Evolutionary conservation across 768 basidiomycete genomes (phyloP).

Genomic region (Coprinellus micaceus): DNA sequence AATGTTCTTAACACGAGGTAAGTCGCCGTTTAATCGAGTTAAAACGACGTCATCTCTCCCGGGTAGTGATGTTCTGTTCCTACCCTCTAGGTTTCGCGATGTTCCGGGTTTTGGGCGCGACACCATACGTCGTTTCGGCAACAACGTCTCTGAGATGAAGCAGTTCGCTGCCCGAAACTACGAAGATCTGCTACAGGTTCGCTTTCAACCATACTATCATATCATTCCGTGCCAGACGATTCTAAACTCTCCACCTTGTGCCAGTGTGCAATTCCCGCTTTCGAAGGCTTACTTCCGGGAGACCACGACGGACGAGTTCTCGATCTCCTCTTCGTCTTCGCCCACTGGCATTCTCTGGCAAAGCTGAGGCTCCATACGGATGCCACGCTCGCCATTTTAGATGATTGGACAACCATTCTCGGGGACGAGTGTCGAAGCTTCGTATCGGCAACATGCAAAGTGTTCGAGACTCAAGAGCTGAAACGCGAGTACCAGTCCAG

Average conservation of each 20-base stretch:
- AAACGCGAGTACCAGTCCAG: slow-evolving; percentile 35
- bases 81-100: slow-evolving; percentile 16
- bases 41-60: too few relatives aligned
- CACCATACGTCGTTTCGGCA: slow-evolving; percentile 26
- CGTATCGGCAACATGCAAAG: slow-evolving; percentile 18
- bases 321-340: slow-evolving; percentile 23
- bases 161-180: slow-evolving; percentile 32
- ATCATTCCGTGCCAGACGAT: background rate
- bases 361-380: slow-evolving; percentile 32
- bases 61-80: too few relatives aligned
- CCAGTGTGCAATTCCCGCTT: slow-evolving; percentile 34
- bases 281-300: slow-evolving; percentile 31
- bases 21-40: too few relatives aligned
- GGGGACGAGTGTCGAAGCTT: slow-evolving; percentile 31
- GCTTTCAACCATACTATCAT: too few relatives aligned
- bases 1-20: slow-evolving; percentile 23
- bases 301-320: slow-evolving; percentile 17
- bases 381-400: slow-evolving; percentile 19
- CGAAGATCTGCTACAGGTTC: slow-evolving; percentile 39
- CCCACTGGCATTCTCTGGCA: slow-evolving; percentile 31
- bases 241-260: background rate
- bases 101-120: slow-evolving; percentile 23
- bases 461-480: slow-evolving; percentile 31
- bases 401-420: slow-evolving; percentile 22
- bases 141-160: slow-evolving; percentile 28